phyloP scores from a whole-genome alignment of 345 rosid species.

The Rhodamnia rubescens region DNA sequence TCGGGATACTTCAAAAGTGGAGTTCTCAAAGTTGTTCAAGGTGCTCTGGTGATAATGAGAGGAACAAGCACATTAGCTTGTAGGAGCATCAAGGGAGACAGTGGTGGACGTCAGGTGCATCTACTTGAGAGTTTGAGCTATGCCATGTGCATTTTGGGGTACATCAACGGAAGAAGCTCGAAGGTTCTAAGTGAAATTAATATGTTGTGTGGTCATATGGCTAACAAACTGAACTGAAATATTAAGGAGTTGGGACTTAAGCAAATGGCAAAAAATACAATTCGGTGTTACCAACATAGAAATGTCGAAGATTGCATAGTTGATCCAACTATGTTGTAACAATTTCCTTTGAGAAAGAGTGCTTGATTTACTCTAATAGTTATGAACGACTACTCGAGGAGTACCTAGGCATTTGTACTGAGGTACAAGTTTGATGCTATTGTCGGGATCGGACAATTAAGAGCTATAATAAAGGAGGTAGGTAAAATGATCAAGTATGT shows the following conservation, averaged over 20 bases:
- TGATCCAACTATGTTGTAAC: not conserved
- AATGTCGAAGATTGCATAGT: not conserved
- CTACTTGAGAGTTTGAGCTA: not conserved
- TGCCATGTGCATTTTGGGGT: not conserved
- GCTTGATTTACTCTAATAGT: not conserved
- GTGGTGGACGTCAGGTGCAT: rapidly evolving
- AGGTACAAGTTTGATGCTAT: not conserved
- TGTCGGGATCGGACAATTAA: not conserved
- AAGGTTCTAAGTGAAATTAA: not conserved
- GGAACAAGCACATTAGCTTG: not conserved
- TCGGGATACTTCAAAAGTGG: not conserved
- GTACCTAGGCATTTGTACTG: not conserved
- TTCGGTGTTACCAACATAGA: rapidly evolving
- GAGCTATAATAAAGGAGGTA: too few species aligned
- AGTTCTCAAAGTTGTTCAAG: not conserved
- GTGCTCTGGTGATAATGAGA: not conserved
- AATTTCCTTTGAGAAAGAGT: too few species aligned
- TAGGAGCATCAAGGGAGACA: not conserved
- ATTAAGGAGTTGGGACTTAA: not conserved
- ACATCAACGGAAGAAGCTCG: too few species aligned
- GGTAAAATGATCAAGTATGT: too few species aligned
- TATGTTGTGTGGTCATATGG: not conserved
- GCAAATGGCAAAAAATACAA: too few species aligned
- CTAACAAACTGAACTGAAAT: not conserved
- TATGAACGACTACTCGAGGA: not conserved